Evolutionary conservation across 2,329 filamentous ascomycete species (phyloP), one percentile per base, ranked within the genome.

Genomic region (Trichoderma simmonsii): DNA sequence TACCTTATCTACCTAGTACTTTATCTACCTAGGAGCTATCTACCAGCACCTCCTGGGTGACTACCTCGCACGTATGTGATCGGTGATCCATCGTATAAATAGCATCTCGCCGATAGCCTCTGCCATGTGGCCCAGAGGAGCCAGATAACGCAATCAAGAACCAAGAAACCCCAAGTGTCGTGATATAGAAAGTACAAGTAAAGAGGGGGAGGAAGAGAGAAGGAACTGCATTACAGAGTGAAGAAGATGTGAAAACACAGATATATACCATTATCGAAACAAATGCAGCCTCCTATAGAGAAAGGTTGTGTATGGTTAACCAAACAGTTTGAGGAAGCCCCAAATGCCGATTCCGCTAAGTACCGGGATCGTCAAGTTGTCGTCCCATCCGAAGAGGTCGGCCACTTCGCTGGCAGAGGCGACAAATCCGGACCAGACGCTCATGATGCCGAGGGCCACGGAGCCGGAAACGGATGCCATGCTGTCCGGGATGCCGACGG

Each of bases 341-440:
- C 93, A 97, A 73, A 99, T 90, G 7, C 95, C 95, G 60, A 94
- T 83, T 28, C 95, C 94, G 79, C 94, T 97, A 64, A 99, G 86
- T 30, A 97, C 90, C 2, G 96, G 96, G 81, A 99, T 99, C 64
- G 95, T 98, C 77, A 99, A 85, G 82, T 99, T 99, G 83, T 99
- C 96, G 79, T 99, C 96, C 92, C 94, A 95, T 62, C 94, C 93
- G 80, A 94, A 98, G 0, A 98, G 79, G 82, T 99, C 94, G 60
- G 97, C 87, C 18, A 95, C 92, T 82, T 99, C 96, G 78, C 94
- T 98, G 59, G 91, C 90, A 71, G 94, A 93, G 56, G 94, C 96
- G 68, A 95, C 89, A 57, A 98, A 82, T n/a, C 96, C 96, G 7
- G 95, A 95, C 84, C 93, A 93, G 51, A 97, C 75, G 79, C 94